Base-by-base conservation (phyloP, 768 basidiomycete species). In the Lyophyllum decastes region DNA sequence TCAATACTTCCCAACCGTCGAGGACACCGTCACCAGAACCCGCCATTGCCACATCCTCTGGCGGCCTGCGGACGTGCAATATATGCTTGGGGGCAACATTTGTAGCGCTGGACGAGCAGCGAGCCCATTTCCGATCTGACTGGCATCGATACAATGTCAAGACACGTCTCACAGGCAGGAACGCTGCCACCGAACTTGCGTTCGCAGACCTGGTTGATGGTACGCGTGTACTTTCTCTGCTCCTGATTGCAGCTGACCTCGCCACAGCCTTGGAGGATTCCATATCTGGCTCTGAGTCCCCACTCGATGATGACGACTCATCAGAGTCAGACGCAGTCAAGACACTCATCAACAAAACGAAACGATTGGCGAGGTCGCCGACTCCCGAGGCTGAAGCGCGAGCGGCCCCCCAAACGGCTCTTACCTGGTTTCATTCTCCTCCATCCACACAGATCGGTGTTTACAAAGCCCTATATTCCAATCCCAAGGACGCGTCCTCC, bases 131-230 rank as follows among this genome's bases (percentile, higher is more conserved):
- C 70, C 86, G 87, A 63, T 92, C 92, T 10, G 96, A 99, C 72
- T 98, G 96, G 97, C 96, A 99, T 80, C 84, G 95, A 57, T 98
- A 96, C 76, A 98, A 98, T 70, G 91, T 95, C 63, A 97, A 96
- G 73, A 81, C 84, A 47, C 86, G 87, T 55, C 74, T 94, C 49
- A 75, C 79, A 50, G 88, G 88, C 6, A 81, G 84, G 10, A 76
- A 78, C 21, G 72, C 86, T 24, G 84, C 94, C 21, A 76, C 84
- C 0, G 91, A 94, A 67, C 68, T 80, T 25, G 82, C 86, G 17
- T 99, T 96, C 65, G 75, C 83, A 21, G 82, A 85, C 54, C 79
- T 98, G 41, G 80, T 97, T 6, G 94, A 94, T 64, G 88, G 96
- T 95, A 66, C 38, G 82, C 66, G 41, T 2, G 25, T 16, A 54